Percentiles rank a stretch among this genome's conserved stretches.
Conservation (phyloP, 495 filamentous ascomycete species). For the Aspergillus biplanus region DNA sequence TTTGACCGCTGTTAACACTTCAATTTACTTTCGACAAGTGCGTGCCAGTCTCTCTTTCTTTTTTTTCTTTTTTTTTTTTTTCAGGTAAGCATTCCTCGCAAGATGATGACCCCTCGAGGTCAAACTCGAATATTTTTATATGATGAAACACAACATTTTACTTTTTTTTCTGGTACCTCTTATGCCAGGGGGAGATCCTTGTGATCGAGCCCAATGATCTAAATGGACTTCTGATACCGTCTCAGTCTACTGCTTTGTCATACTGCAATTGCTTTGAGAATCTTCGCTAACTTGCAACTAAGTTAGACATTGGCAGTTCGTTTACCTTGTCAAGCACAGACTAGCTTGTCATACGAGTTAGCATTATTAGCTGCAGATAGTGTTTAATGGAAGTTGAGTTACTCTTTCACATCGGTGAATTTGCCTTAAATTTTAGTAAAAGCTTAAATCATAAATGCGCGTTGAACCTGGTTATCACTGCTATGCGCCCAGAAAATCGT, state of each 20-base stretch:
- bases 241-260: constrained; percentile 19
- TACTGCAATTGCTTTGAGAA: constrained; percentile 9
- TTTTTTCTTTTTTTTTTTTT: not conserved
- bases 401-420: not conserved
- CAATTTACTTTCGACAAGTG: not conserved
- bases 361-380: constrained; percentile 7
- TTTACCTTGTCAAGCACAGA: not conserved
- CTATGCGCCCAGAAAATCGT: too few species aligned
- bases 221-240: constrained; percentile 62
- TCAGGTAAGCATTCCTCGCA: constrained; percentile 35
- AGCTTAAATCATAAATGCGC: not conserved
- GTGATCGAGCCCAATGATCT: constrained; percentile 59
- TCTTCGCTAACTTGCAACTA: constrained; percentile 21
- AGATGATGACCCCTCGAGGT: constrained; percentile 10
- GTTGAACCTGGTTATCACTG: too few species aligned
- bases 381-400: not conserved
- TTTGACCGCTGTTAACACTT: not conserved
- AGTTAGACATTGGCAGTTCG: constrained; percentile 10
- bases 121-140: constrained; percentile 19
- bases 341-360: constrained; percentile 2
- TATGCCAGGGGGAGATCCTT: constrained; percentile 56
- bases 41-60: too few species aligned
- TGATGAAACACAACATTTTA: constrained; percentile 55
- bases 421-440: not conserved
- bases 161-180: constrained; percentile 67